A percentile compares a stretch with the other conserved stretches of the same genome.
phyloP scores from a whole-genome alignment of 176 grass and related monocot genomes.

The Juncus effusus region DNA sequence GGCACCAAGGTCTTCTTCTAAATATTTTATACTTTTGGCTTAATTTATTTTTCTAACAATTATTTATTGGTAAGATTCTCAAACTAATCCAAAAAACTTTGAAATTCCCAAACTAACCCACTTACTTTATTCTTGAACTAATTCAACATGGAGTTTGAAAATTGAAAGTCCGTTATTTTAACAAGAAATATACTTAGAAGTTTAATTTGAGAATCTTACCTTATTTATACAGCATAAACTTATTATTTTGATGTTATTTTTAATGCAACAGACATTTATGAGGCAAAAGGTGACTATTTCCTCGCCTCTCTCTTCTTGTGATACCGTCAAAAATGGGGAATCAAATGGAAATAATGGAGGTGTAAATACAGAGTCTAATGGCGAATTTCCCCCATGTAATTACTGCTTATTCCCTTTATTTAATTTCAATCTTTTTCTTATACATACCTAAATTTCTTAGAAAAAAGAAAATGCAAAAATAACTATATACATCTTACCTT shows the following conservation, averaged over 20 bases:
- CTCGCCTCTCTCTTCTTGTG: constrained; percentile 46
- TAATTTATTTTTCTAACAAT: background rate
- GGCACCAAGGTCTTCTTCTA: constrained; percentile 77
- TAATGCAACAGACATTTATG: constrained; percentile 90
- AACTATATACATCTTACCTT: no score
- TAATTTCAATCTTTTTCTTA: no score
- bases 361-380: constrained; percentile 50
- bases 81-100: background rate
- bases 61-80: background rate
- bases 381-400: constrained; percentile 68
- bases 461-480: background rate
- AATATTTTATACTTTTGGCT: background rate
- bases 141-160: no score
- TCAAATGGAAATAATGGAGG: constrained; percentile 34
- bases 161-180: no score
- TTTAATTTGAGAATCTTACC: no score
- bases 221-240: no score
- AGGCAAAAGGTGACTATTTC: constrained; percentile 82
- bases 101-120: no score
- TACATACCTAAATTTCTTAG: background rate
- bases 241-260: background rate
- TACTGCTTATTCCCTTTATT: background rate
- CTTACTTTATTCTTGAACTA: no score
- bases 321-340: constrained; percentile 50
- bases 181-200: no score